Evolutionary conservation across 1,284 basidiomycete genomes (phyloP).

Genomic region (Sporisorium reilianum): DNA sequence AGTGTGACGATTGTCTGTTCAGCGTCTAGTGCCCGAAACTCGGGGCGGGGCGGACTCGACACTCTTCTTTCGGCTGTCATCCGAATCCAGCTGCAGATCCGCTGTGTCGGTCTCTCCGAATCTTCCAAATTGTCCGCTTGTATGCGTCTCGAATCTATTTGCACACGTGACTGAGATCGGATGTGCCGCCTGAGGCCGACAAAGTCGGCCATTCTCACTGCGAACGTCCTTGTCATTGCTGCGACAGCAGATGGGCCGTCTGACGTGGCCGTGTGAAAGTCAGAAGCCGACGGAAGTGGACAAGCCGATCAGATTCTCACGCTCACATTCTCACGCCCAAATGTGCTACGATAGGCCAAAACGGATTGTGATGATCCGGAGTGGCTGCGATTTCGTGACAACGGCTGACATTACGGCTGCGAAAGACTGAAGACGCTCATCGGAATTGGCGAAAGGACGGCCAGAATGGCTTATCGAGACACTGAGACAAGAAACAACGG

Average conservation of each 20-base stretch:
- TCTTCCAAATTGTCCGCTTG: background rate
- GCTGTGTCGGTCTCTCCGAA: background rate
- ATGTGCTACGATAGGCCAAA: background rate
- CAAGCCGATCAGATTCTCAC: background rate
- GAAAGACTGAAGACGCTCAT: background rate
- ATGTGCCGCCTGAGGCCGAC: background rate
- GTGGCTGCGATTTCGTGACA: background rate
- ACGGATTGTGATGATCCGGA: background rate
- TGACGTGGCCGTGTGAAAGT: background rate
- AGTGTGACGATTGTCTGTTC: background rate
- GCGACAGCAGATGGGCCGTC: background rate
- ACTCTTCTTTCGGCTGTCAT: conserved; percentile 1
- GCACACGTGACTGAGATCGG: background rate
- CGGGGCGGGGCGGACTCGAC: background rate
- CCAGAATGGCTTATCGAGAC: background rate
- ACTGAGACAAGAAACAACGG: background rate
- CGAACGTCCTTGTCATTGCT: background rate
- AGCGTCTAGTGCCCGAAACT: background rate
- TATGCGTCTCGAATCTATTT: background rate
- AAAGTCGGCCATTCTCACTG: too few species aligned
- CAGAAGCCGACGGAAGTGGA: background rate
- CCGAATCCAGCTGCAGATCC: background rate
- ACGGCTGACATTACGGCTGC: background rate
- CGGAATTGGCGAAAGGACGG: background rate
- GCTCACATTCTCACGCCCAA: background rate